Base-by-base conservation (phyloP, 2,329 filamentous ascomycete genomes). In the Aureobasidium namibiae region DNA sequence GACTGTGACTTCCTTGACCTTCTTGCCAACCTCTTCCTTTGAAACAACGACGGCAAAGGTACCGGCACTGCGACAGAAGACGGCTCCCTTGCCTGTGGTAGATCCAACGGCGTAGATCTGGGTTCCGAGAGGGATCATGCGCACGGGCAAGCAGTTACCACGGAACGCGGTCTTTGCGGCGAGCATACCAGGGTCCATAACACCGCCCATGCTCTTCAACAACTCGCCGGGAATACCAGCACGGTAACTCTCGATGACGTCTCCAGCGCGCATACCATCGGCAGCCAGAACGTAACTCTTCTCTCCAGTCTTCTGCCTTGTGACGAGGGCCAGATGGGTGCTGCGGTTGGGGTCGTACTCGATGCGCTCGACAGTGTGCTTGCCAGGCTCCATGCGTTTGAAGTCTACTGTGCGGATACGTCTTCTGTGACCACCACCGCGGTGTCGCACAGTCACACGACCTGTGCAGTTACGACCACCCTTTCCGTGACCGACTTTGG, bases 71-170 rank as follows among this genome's bases (percentile, higher is more conserved):
- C 94, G 87, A 72, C 94, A 99, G 72, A 99, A 94, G 21, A 96
- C 90, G 14, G 89, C 94, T 24, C 87, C 83, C 61, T 86, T 86
- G 33, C 83, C 81, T 4, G 85, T 80, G 26, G 87, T 77, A 52
- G 82, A 89, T 13, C 92, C 92, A 34, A 99, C 86, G 65, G 92
- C 94, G 79, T 88, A 96, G 54, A 99, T 85, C 42, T 90, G 84
- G 2, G 91, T 96, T n/a, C 94, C 92, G 39, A 96, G 82, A 1
- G 94, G 95, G 61, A 99, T 89, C 86, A 99, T 94, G 75, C 95
- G 89, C 71, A 99, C 79, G 14, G 94, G 94, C 66, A 99, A 76
- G 72, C 94, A 99, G 74, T 99, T 99, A 59, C 94, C 94, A 68
- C 90, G 83, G 78, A 92, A 92, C 1, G 91, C 92, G 24, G 95